Percentiles rank a stretch among this genome's conserved stretches.
phyloP scores from a whole-genome alignment of 306 rosid genomes.

The Arachis stenosperma region DNA sequence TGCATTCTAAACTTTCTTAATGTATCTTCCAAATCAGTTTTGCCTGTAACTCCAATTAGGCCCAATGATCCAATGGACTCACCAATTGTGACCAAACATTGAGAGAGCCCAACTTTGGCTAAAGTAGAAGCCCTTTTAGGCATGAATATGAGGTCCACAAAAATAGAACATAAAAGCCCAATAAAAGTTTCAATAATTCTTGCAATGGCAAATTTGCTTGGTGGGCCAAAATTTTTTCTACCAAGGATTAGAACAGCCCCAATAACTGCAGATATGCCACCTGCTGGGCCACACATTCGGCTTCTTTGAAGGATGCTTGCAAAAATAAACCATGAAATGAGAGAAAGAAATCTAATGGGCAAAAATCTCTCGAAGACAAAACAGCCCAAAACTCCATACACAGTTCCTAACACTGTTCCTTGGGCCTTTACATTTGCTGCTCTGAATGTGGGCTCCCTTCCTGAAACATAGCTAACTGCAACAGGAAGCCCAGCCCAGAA shows the following conservation, averaged over 20 bases:
- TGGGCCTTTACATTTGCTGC: conserved; percentile 66
- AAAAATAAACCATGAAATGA: conserved; percentile 77
- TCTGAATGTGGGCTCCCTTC: conserved; percentile 65
- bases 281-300: conserved; percentile 68
- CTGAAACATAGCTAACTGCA: conserved; percentile 57
- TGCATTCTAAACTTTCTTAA: conserved; percentile 39
- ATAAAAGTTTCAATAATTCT: conserved; percentile 68
- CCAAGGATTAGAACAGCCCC: conserved; percentile 70
- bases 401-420: conserved; percentile 69
- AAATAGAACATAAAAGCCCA: conserved; percentile 56
- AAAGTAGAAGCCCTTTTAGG: conserved; percentile 66
- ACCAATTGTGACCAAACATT: conserved; percentile 42
- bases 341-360: conserved; percentile 52
- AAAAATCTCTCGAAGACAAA: conserved; percentile 53
- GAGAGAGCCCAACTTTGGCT: conserved; percentile 53
- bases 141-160: conserved; percentile 54
- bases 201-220: conserved; percentile 64
- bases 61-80: conserved; percentile 50
- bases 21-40: conserved; percentile 35
- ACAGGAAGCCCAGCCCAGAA: conserved; percentile 70
- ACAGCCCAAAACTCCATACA: conserved; percentile 66
- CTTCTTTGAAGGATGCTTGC: conserved; percentile 67
- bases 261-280: conserved; percentile 68
- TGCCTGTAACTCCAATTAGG: conserved; percentile 16
- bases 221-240: conserved; percentile 58